Evolutionary conservation across 352 stramenopile species (phyloP), one percentile per base, ranked within the genome.

Genomic region (Phytophthora quininea): DNA sequence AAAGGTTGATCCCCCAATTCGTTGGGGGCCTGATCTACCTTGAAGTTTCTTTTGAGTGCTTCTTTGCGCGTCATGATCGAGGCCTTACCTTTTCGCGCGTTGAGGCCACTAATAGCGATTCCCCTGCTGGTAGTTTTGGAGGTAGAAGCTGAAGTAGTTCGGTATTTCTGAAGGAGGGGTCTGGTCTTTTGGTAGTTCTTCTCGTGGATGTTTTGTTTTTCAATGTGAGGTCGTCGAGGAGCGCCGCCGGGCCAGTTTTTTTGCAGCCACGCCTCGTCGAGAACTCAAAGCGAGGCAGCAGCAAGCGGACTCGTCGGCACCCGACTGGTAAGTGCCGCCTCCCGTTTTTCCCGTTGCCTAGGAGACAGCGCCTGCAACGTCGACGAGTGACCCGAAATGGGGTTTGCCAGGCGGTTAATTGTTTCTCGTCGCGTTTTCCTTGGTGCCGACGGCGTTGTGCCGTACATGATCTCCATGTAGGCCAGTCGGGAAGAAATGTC

Each of bases 401-500:
- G 86, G 59, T 93, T 90, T 11, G 86, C 74, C 1, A 93, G 74
- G 1, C 86, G 78, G 24, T 84, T 55, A 6, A 92, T 71, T 8
- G 86, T 93, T 49, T 84, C 73, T 42, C 85, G 86, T 8, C 79
- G 73, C 6, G 80, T 69, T 46, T 88, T 89, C 45, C 77, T 64
- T 14, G 73, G 71, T n/a, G 72, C 70, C 6, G 56, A 58, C 24
- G 66, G 71, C 6, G 69, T 76, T 1, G 82, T 92, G 14, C 86
- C 86, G 54, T 94, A 94, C 11, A 71, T 82, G 31, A 71, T 75
- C 56, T 86, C 82, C 72, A 94, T 86, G 55, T 90, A 64, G 0
- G 78, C 78, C 1, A 92, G 55, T 1, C 84, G 79, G 7, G 69
- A 60, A 1, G 62, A 54, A 2, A 68, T 40, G 24, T 24, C 8